Conservation (phyloP, 2,329 filamentous ascomycete genomes). For the Zymoseptoria brevis region DNA sequence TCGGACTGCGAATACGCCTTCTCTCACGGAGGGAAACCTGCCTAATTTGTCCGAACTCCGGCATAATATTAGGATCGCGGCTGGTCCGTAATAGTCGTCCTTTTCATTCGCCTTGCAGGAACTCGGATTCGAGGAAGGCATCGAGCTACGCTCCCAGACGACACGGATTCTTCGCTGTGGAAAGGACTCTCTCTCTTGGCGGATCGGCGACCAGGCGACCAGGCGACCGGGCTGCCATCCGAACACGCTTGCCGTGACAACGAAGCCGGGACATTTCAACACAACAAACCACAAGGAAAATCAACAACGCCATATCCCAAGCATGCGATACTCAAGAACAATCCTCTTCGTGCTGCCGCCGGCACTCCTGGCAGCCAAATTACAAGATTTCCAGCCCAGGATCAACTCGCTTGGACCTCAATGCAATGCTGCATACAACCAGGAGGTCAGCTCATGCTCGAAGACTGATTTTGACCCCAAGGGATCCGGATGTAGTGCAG, state of each 20-base stretch:
- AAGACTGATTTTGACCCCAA: conserved; percentile 35
- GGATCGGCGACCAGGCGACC: too few relatives aligned
- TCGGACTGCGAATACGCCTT: not conserved
- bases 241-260: too few relatives aligned
- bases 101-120: not conserved
- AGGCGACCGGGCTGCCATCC: too few relatives aligned
- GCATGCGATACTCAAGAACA: conserved; percentile 6
- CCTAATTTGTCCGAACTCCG: not conserved
- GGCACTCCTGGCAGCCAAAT: conserved; percentile 31
- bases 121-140: not conserved
- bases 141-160: not conserved
- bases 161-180: not conserved
- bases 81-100: not conserved
- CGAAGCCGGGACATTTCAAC: not conserved
- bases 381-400: conserved; percentile 39
- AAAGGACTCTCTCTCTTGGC: too few relatives aligned
- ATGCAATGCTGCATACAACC: conserved; percentile 36
- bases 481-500: conserved; percentile 31
- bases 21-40: too few relatives aligned
- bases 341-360: conserved; percentile 20
- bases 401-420: conserved; percentile 32
- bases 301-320: not conserved
- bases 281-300: not conserved
- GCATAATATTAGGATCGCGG: not conserved
- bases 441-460: conserved; percentile 34